Percentiles rank a stretch among this genome's conserved stretches.
phyloP scores from a whole-genome alignment of 495 filamentous ascomycete genomes.

The Oleoguttula mirabilis region DNA sequence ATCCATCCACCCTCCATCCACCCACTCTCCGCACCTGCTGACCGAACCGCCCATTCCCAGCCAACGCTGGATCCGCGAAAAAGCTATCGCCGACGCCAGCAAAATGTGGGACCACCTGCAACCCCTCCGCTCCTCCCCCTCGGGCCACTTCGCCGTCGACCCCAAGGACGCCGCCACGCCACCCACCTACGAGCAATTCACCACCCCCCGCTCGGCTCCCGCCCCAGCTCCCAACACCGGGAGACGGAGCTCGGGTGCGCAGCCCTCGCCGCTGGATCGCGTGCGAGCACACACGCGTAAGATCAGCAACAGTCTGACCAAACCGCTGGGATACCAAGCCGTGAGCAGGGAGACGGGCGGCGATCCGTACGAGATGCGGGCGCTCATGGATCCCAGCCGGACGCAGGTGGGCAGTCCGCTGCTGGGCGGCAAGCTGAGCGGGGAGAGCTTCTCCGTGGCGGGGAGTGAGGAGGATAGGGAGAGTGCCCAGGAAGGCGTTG shows the following conservation, averaged over 20 bases:
- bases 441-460: slow-evolving; percentile 3
- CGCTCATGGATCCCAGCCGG: slow-evolving; percentile 15
- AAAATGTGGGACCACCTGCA: slow-evolving; percentile 15
- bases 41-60: slow-evolving; percentile 8
- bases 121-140: slow-evolving; percentile 18
- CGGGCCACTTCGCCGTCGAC: slow-evolving; percentile 10
- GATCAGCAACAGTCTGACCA: slow-evolving; percentile 12
- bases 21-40: not conserved
- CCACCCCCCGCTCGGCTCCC: slow-evolving; percentile 9
- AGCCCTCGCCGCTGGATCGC: slow-evolving; percentile 5
- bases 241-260: no score
- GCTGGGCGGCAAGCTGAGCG: slow-evolving; percentile 11
- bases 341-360: slow-evolving; percentile 6
- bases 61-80: slow-evolving; percentile 23
- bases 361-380: slow-evolving; percentile 16
- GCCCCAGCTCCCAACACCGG: not conserved
- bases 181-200: slow-evolving; percentile 13
- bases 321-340: slow-evolving; percentile 2
- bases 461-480: slow-evolving; percentile 8
- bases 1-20: not conserved
- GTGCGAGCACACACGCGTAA: slow-evolving; percentile 10
- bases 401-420: slow-evolving; percentile 1
- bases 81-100: slow-evolving; percentile 23
- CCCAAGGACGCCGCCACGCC: not conserved
- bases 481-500: not conserved